Evolutionary conservation across 1,284 basidiomycete genomes (phyloP).

Genomic region (Moesziomyces parantarcticus): DNA sequence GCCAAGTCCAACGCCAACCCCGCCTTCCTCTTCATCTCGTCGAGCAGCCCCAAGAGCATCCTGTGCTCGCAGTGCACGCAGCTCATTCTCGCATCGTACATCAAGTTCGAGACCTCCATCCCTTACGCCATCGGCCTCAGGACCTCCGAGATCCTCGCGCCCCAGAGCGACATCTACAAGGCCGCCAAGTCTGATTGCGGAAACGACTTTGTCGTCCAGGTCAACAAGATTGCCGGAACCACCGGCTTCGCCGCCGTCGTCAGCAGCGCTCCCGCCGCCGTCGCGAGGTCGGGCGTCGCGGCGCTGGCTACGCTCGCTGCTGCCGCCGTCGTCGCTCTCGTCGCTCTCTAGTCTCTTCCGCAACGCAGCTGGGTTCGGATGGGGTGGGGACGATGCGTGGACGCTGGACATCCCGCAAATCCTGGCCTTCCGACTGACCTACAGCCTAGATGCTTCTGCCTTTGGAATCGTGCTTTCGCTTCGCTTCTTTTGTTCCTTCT

Average conservation of each 20-base stretch:
- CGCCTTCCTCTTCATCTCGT: slow-evolving; percentile 61
- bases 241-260: slow-evolving; percentile 50
- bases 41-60: slow-evolving; percentile 41
- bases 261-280: slow-evolving; percentile 5
- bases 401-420: too few relatives aligned
- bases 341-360: slow-evolving; percentile 14
- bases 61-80: slow-evolving; percentile 60
- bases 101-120: slow-evolving; percentile 60
- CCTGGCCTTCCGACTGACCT: neutral
- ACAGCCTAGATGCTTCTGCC: too few relatives aligned
- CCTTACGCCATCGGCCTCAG: slow-evolving; percentile 61
- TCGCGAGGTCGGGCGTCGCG: slow-evolving; percentile 8
- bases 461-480: too few relatives aligned
- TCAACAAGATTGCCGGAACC: slow-evolving; percentile 56
- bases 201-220: slow-evolving; percentile 30
- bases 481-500: too few relatives aligned
- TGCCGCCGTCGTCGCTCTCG: slow-evolving; percentile 19
- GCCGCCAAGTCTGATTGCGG: slow-evolving; percentile 49
- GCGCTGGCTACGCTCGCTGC: slow-evolving; percentile 11
- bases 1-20: slow-evolving; percentile 46
- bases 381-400: too few relatives aligned
- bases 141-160: slow-evolving; percentile 45
- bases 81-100: slow-evolving; percentile 58
- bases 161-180: slow-evolving; percentile 58
- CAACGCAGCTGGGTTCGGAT: neutral